Evolutionary conservation across 495 filamentous ascomycete genomes (phyloP), one percentile per base, ranked within the genome.

Genomic region (Achaetomiella virescens): DNA sequence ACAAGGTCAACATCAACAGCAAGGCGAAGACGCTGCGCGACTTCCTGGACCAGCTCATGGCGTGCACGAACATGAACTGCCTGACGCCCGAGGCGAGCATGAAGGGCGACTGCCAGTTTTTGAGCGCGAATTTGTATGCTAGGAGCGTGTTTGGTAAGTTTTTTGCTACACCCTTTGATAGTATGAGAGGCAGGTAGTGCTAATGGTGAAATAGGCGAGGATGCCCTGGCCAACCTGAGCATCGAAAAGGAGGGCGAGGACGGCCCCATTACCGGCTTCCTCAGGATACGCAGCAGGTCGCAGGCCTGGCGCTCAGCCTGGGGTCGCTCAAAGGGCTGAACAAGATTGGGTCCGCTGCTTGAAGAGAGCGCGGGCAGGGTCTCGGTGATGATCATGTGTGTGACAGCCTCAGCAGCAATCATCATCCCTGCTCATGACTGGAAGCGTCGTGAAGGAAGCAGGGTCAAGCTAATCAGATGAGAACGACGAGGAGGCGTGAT

Each of bases 1-100:
- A 99, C 78, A 99, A 99, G 81, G 93, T 99, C 66, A 97, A 97
- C 75, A 97, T 97, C 75, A 96, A 95, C 71, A 91, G 88, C 60
- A 96, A 97, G 77, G 91, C 90, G 60, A 95, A 95, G 80, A 86
- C 77, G 27, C 78, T 99, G 50, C 82, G 95, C 44, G 91, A 95
- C 10, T 99, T 97, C 82, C 75, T 99, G 54, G 84, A 89, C 62
- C 88, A 95, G 66, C 78, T 99, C 61, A 97, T 97, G 95, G 89
- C 90, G 42, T 91, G 85, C 68, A 99, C 95, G 45, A 97, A 97
- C 68, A 99, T 99, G 95, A 91, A 85, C 62, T 97, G 95, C 72
- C 74, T 99, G 69, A 97, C 95, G 8, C 95, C 95, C 11, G 95
- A 97, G 67, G 92, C 92, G 22, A 92, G 89, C 33, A 81, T 99